Percentiles rank a stretch among this genome's conserved stretches.
These are phyloP conservation scores for Emericellopsis terricola DNA, from an alignment of 495 filamentous ascomycete genomes.

Conservation along the genomic window DNA sequence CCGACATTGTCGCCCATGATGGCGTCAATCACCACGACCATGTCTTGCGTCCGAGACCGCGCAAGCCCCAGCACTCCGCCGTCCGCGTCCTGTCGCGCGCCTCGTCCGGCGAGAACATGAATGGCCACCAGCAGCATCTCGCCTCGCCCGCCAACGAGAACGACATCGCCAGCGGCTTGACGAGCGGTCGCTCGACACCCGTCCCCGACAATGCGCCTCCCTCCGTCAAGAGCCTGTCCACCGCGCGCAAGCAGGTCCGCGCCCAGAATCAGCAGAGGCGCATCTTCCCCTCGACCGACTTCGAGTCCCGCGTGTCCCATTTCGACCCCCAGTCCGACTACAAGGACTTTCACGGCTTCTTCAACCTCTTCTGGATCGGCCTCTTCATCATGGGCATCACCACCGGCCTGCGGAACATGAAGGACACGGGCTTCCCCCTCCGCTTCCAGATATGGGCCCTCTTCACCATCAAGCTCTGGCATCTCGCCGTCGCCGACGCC, in stretches of 20 bases:
- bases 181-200: conserved; percentile 84
- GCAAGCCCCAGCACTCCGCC: conserved; percentile 24
- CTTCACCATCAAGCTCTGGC: conserved; percentile 73
- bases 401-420: conserved; percentile 75
- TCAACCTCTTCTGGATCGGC: conserved; percentile 92
- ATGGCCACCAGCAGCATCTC: conserved; percentile 10
- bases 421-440: conserved; percentile 79
- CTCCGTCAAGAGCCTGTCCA: conserved; percentile 68
- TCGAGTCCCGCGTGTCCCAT: conserved; percentile 81
- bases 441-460: conserved; percentile 70
- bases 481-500: conserved; percentile 66
- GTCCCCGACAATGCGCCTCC: conserved; percentile 81
- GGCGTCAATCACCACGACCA: conserved; percentile 9
- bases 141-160: neutral
- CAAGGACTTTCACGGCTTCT: conserved; percentile 90
- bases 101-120: conserved; percentile 15
- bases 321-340: conserved; percentile 90
- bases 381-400: conserved; percentile 94
- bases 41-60: conserved; percentile 21
- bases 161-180: too few relatives aligned
- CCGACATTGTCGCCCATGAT: neutral
- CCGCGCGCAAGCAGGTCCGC: conserved; percentile 67
- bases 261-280: conserved; percentile 65
- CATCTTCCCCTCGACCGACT: conserved; percentile 91
- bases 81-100: conserved; percentile 16